Evolutionary conservation across 495 filamentous ascomycete genomes (phyloP).

Genomic region (Xylaria scruposa): DNA sequence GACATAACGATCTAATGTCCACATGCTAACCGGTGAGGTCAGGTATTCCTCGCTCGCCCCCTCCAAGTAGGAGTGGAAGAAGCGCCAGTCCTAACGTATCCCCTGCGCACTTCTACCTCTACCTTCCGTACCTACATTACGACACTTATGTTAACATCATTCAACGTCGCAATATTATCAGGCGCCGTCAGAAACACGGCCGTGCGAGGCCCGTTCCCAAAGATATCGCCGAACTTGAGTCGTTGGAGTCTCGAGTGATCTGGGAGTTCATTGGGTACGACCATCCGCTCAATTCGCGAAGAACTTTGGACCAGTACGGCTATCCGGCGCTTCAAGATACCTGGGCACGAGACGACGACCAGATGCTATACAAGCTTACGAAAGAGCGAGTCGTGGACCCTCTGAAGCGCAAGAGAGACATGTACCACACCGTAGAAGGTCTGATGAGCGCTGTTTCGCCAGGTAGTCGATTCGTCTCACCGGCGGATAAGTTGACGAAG

Average conservation of each 20-base stretch:
- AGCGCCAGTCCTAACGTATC: conserved; percentile 50
- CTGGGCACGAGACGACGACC: conserved; percentile 67
- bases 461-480: conserved; percentile 26
- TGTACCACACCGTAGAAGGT: conserved; percentile 34
- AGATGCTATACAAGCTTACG: conserved; percentile 75
- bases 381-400: conserved; percentile 45
- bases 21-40: conserved; percentile 22
- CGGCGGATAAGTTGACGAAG: conserved; percentile 27
- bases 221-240: conserved; percentile 57
- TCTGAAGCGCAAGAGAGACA: conserved; percentile 33
- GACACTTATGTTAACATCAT: conserved; percentile 69
- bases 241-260: conserved; percentile 65
- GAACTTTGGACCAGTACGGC: conserved; percentile 71
- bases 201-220: conserved; percentile 63
- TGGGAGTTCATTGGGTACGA: conserved; percentile 72
- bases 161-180: conserved; percentile 64
- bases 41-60: conserved; percentile 41
- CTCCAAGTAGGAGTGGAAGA: conserved; percentile 25
- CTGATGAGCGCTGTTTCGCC: conserved; percentile 27
- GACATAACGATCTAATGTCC: neutral
- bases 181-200: conserved; percentile 60
- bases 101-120: conserved; percentile 53
- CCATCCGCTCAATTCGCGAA: conserved; percentile 66
- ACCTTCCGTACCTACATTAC: conserved; percentile 66
- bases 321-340: conserved; percentile 69